phyloP scores from a whole-genome alignment of 371 early-diverging fungal species.

The Amoeboaphelidium protococcarum region DNA sequence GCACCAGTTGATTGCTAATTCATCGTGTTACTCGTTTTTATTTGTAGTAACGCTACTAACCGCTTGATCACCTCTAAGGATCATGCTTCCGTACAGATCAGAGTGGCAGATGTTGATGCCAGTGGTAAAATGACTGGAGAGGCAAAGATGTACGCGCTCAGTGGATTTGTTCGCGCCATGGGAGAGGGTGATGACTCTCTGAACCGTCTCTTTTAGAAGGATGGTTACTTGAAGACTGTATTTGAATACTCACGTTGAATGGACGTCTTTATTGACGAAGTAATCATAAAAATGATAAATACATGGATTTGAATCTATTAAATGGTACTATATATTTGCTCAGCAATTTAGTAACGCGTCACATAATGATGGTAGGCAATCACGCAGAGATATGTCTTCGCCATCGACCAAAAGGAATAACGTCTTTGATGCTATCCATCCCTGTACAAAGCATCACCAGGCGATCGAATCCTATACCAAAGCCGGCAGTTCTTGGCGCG shows the following conservation, averaged over 20 bases:
- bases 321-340: no score
- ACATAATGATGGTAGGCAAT: no score
- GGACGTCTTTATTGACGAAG: not conserved
- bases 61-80: conserved; percentile 77
- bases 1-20: not conserved
- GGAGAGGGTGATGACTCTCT: conserved; percentile 88
- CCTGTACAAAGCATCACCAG: no score
- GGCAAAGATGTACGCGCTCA: conserved; percentile 69
- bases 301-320: no score
- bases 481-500: no score
- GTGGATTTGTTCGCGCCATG: conserved; percentile 65
- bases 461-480: no score
- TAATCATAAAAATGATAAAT: no score
- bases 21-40: not conserved
- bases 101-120: conserved; percentile 74
- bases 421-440: no score
- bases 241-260: not conserved
- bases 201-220: conserved; percentile 77
- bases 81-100: conserved; percentile 94
- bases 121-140: conserved; percentile 46
- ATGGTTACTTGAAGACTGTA: conserved; percentile 35
- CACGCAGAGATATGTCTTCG: no score
- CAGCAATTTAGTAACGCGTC: no score
- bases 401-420: no score
- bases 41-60: conserved; percentile 55